Percentiles rank a stretch among this genome's conserved stretches.
Evolutionary conservation across 2,329 filamentous ascomycete species (phyloP).

Genomic region (Apiospora hydei): DNA sequence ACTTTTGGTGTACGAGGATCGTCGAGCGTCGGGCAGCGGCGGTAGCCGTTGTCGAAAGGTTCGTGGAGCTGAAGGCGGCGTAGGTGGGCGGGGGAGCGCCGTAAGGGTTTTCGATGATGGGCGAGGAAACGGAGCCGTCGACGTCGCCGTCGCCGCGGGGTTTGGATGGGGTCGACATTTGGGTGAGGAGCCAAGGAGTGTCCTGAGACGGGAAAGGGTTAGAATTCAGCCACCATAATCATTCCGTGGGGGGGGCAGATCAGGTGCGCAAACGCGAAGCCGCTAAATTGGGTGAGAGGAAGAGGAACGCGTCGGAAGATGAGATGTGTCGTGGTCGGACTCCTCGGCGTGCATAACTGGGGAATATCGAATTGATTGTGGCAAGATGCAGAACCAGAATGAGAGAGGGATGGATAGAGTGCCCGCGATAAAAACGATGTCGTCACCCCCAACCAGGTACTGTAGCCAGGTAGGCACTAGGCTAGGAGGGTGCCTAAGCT

Average conservation of each 20-base stretch:
- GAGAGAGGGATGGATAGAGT: not conserved
- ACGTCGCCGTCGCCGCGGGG: slow-evolving; percentile 44
- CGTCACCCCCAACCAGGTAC: slow-evolving; percentile 14
- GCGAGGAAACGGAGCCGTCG: slow-evolving; percentile 40
- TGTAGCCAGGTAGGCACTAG: not conserved
- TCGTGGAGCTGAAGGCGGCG: slow-evolving; percentile 88
- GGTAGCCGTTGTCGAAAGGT: slow-evolving; percentile 68
- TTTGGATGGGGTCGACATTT: slow-evolving; percentile 56
- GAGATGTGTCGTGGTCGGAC: slow-evolving; percentile 16
- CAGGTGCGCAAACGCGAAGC: slow-evolving; percentile 1
- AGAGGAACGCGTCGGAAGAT: not conserved
- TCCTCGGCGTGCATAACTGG: slow-evolving; percentile 10
- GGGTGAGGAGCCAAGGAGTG: slow-evolving; percentile 61
- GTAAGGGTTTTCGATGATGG: slow-evolving; percentile 39
- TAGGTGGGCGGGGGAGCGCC: slow-evolving; percentile 70
- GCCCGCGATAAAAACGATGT: slow-evolving; percentile 15
- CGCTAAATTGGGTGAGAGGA: not conserved
- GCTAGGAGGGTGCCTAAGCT: slow-evolving; percentile 19
- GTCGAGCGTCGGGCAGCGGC: slow-evolving; percentile 82
- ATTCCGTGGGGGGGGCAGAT: not conserved
- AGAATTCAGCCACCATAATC: slow-evolving; percentile 11
- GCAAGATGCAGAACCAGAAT: slow-evolving; percentile 4
- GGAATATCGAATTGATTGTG: slow-evolving; percentile 15
- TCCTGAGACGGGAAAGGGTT: slow-evolving; percentile 41
- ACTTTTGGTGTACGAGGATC: slow-evolving; percentile 96